A percentile compares a stretch with the other conserved stretches of the same genome.
Conservation (phyloP, 345 rosid species). For the Syzygium aqueum region DNA sequence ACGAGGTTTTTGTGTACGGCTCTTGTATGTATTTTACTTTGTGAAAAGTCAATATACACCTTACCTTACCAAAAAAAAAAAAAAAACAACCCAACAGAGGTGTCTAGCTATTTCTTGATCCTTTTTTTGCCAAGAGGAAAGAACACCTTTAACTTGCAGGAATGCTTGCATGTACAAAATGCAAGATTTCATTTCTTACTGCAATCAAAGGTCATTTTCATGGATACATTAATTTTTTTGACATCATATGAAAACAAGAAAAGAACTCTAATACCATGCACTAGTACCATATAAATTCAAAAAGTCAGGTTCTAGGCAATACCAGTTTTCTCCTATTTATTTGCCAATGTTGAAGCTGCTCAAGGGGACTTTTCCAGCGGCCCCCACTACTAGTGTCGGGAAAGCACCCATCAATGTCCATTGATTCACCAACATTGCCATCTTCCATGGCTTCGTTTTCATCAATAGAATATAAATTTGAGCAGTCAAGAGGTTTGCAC, state of each 20-base stretch:
- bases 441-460: slow-evolving; percentile 72
- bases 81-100: background rate
- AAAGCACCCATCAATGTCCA: slow-evolving; percentile 47
- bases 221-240: background rate
- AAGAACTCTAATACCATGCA: background rate
- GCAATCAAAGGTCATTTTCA: background rate
- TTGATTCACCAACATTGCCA: slow-evolving; percentile 50
- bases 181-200: background rate
- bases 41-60: no score
- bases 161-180: background rate
- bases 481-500: slow-evolving; percentile 92
- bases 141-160: background rate
- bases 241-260: background rate
- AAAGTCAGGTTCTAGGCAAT: background rate
- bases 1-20: no score
- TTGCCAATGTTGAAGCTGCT: slow-evolving; percentile 91
- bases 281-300: background rate
- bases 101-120: background rate
- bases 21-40: no score
- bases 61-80: no score
- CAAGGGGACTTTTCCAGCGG: slow-evolving; percentile 72
- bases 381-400: slow-evolving; percentile 44
- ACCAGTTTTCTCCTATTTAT: slow-evolving; percentile 86
- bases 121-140: background rate
- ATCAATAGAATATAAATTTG: slow-evolving; percentile 54